Evolutionary conservation across 306 rosid species (phyloP), one percentile per base, ranked within the genome.

Genomic region (Morella rubra): DNA sequence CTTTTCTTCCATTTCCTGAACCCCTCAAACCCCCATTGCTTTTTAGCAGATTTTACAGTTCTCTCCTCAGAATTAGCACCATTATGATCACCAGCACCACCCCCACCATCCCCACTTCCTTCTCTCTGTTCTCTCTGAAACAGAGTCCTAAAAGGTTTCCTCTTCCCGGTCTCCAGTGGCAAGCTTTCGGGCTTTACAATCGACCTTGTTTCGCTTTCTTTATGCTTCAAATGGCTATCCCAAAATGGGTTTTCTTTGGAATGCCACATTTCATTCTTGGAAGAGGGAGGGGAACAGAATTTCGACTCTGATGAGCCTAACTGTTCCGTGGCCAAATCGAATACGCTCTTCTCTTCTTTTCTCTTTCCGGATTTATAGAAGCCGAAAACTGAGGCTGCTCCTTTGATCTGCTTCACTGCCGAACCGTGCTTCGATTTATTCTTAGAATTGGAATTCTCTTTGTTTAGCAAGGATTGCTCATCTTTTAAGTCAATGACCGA

Each of bases 401-500:
- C 97, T 88, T 88, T 90, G n/a, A 89, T 79, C 77, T 91, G 92
- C 83, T 93, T 91, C 89, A 77, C 65, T 44, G 90, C 80, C 8
- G 93, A 88, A 66, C 86, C 84, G 0, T 84, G 88, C 80, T 84
- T 91, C 1, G 81, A 71, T 72, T 73, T 90, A 69, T 56, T 85
- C 82, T 84, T 92, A 12, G 87, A 89, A 85, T 82, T 84, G 0
- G 84, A 82, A 47, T 73, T 86, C 72, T 84, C 91, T 69, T 91
- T 89, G 74, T 76, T 82, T 53, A 78, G 50, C 50, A 81, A 73
- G 72, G 86, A 59, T 15, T 85, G 77, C 53, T 92, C 99, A 66
- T 89, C 99, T 78, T 87, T 88, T 78, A 95, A 86, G 79, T 95
- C 98, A 76, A 95, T 95, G 8, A 86, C 90, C 0, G 97, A 88